Evolutionary conservation across 2,329 filamentous ascomycete species (phyloP), one percentile per base, ranked within the genome.

Genomic region (Paraphaeosphaeria minitans): DNA sequence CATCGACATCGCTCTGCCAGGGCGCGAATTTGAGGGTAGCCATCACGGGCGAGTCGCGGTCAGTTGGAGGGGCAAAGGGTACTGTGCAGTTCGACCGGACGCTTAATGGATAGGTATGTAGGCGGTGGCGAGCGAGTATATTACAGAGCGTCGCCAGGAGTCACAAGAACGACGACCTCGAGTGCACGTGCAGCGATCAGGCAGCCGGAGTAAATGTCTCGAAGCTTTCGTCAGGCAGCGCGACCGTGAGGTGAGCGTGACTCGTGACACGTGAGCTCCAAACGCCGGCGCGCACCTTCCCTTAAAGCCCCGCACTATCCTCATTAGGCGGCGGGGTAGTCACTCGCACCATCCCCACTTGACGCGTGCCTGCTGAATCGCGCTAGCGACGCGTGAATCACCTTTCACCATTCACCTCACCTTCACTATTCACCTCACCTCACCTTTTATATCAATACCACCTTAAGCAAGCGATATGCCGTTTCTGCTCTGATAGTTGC

Each of bases 1-100:
- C 84, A 75, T 99, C 95, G 73, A 98, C 93, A 79, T 97, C 92
- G 50, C 94, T 97, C 42, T 89, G 87, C 82, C 97, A 98, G 0
- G 94, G 89, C 60, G 92, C 92, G 78, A 93, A 99, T 81, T 89
- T 87, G 75, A 91, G 71, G 21, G 77, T 73, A 9, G 78, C 66
- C 77, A 79, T 80, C 57, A 58, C 68, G 61, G 43, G 46, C 27
- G 47, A 35, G 12, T 22, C 31, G 37, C 19, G 12, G 31, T 31
- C 9, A 10, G 16, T 14, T 13, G 27, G 19, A 14, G 16, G 9
- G 13, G 13, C 10, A 8, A 10, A 35, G 27, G 19, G 31, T 33
- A 14, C 8, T 41, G 7, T 31, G 33, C 29, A 27, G 31, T 35
- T 52, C 45, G 35, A 53, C 47, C 52, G 35, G 37, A n/a, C 21